Base-by-base conservation (phyloP, 306 rosid genomes). In the Ceratonia siliqua region DNA sequence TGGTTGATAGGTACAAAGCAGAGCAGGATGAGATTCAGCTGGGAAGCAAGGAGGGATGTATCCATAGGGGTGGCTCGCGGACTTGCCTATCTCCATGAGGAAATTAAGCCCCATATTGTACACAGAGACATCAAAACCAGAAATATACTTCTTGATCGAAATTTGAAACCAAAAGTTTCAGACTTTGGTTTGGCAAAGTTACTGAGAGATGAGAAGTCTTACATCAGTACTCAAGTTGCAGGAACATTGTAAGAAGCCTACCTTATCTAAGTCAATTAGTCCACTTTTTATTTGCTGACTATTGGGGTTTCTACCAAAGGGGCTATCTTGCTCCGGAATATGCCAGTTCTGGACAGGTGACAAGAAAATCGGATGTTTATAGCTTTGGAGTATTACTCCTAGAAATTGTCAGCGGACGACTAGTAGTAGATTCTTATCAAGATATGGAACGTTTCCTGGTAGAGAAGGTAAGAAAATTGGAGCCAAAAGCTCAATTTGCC, bases 241-340 rank as follows among this genome's bases (percentile, higher is more conserved):
- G 99, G 99, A 66, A 94, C 99, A 90, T 68, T 94, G 99, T 94
- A 70, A 88, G 97, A 10, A 22, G 21, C 39, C 6, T 32, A 17
- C 15, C 4, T 54, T 53, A 18, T 6, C 38, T 46, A 6, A 76
- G 20, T 10, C 9, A 43, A 45, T 83, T 48, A 22, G 39, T 17
- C 62, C 10, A n/a, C 0, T 69, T 27, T 50, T 46, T 9, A 24
- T 46, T 22, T 43, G 30, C 7, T 75, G 59, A 65, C 67, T 69
- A 52, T 70, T 63, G 71, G 63, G 68, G 42, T 75, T 63, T 74
- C 9, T 77, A 54, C 39, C 38, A 82, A 27, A 94, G 97, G 76
- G 99, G 99, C 22, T 94, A 92, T 83, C 84, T 94, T 50, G 99
- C 99, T 77, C 99, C 99, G 1, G 99, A 94, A 38, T 94, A 94